These are phyloP conservation scores for Linum trigynum DNA, from an alignment of 345 rosid species.

Conservation along the genomic window DNA sequence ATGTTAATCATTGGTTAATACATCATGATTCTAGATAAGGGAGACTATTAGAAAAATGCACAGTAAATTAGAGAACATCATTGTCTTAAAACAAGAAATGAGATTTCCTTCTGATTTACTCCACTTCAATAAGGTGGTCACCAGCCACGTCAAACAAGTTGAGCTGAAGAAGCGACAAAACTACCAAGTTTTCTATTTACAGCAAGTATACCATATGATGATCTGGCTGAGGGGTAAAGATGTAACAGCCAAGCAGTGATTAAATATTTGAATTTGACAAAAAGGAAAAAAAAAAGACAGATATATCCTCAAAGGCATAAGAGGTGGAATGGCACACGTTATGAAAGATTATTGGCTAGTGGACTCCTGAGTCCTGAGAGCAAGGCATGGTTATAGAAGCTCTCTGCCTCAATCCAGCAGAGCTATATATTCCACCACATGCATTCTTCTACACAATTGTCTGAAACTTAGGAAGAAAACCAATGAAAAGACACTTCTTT, in stretches of 20 bases:
- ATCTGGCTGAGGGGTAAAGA: not conserved
- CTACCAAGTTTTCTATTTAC: not conserved
- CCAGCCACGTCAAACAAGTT: not conserved
- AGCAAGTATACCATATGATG: not conserved
- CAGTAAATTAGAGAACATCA: not conserved
- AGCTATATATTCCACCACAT: conserved; percentile 13
- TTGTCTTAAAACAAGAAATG: not conserved
- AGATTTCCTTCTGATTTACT: not conserved
- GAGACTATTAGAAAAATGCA: not conserved
- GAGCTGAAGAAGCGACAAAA: not conserved
- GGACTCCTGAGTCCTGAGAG: conserved; percentile 13
- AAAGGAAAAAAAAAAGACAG: conserved; percentile 13
- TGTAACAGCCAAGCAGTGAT: not conserved
- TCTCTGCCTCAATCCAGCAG: conserved; percentile 3
- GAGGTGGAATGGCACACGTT: conserved; percentile 23
- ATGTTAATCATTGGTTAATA: not conserved
- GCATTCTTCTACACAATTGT: not conserved
- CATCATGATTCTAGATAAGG: not conserved
- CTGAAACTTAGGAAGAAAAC: not conserved
- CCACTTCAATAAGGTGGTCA: not conserved
- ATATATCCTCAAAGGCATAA: conserved; percentile 21
- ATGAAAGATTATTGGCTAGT: conserved; percentile 14
- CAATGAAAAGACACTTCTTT: not conserved
- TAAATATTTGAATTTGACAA: not conserved
- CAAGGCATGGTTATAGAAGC: not conserved